Conservation (phyloP, 345 rosid species). For the Luvunga scandens region DNA sequence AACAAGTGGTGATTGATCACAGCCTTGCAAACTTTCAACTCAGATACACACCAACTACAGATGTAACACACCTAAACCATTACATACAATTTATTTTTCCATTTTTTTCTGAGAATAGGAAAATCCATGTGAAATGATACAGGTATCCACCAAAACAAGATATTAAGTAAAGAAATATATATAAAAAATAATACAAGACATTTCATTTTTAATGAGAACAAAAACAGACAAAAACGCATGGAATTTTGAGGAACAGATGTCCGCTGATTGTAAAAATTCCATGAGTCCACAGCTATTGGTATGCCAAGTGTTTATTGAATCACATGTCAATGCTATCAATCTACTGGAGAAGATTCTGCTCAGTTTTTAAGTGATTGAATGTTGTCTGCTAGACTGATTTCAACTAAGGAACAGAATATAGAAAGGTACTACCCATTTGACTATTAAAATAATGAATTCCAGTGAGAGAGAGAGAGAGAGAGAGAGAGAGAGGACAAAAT, state of each 20-base stretch:
- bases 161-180: background rate
- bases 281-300: background rate
- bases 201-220: background rate
- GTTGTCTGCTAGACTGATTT: background rate
- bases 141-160: background rate
- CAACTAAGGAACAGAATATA: background rate
- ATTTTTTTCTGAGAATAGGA: background rate
- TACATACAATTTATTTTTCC: background rate
- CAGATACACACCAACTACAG: background rate
- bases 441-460: background rate
- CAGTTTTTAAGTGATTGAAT: background rate
- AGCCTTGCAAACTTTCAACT: background rate
- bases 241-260: background rate
- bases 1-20: background rate
- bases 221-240: background rate
- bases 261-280: background rate
- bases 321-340: background rate
- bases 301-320: background rate
- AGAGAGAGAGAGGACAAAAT: background rate
- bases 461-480: background rate
- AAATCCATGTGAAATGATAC: background rate
- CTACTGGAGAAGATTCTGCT: background rate
- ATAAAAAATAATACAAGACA: background rate
- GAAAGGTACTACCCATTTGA: background rate
- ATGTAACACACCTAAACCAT: background rate